Evolutionary conservation across 257 asterid genomes (phyloP), one percentile per base, ranked within the genome.

Genomic region (Ilex aquifolium): DNA sequence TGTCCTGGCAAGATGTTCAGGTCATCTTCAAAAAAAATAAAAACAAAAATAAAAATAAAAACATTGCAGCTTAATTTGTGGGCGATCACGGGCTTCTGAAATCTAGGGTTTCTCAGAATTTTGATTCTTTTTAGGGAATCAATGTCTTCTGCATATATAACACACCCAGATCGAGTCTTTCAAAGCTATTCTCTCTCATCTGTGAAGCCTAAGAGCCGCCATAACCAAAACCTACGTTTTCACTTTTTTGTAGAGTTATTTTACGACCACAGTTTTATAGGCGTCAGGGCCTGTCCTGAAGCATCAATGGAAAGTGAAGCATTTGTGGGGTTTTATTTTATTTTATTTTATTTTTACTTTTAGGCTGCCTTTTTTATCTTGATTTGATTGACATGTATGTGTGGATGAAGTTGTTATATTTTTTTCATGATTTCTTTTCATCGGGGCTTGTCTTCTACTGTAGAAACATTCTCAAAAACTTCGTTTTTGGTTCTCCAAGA

Each of bases 41-140:
- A 54, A 11, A 13, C 31, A 31, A 32, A 30, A 21, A 48, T 52
- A 7, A 3, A 54, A 11, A 13, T 40, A 13, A 46, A 48, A 60
- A 21, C 27, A 4, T 36, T 52, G 63, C 86, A 69, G 79, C 88
- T 78, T 74, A 71, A 67, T 72, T 78, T 82, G 69, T 78, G 90
- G 85, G 91, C 79, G 77, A 74, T 74, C 57, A 36, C 40, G 64
- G 76, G 56, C 76, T 71, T 77, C 91, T 80, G 79, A 81, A 78
- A 68, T 79, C 79, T 78, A 79, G 90, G 95, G 80, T 68, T 70
- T 67, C 64, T 72, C 49, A 63, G 27, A 21, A 27, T 66, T 72
- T 74, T 76, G 56, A 76, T 80, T 73, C 84, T 83, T 77, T 83
- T 69, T 31, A 78, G 84, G 84, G 88, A 57, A 64, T 32, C 27